phyloP scores from a whole-genome alignment of 2,329 filamentous ascomycete species.

The Celoporthe dispersa region DNA sequence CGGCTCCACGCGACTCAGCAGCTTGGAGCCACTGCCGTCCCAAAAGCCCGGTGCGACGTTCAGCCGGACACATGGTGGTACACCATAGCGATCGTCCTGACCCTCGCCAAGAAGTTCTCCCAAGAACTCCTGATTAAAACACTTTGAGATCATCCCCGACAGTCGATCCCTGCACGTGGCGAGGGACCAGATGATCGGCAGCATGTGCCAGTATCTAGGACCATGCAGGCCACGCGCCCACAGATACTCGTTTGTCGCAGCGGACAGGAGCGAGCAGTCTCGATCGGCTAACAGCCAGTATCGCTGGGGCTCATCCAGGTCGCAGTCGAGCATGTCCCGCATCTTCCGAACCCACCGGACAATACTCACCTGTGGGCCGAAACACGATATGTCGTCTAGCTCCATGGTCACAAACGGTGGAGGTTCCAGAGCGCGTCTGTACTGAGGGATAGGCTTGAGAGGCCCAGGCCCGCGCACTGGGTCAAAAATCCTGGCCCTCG shows the following conservation, averaged over 20 bases:
- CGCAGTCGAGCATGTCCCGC: not conserved
- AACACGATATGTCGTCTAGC: not conserved
- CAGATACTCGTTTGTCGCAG: not conserved
- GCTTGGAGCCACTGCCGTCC: not conserved
- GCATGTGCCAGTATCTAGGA: not conserved
- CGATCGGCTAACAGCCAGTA: not conserved
- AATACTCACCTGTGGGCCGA: not conserved
- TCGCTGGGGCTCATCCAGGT: not conserved
- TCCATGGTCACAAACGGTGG: not conserved
- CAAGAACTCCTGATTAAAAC: not conserved
- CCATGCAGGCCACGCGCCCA: not conserved
- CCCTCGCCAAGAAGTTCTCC: no score
- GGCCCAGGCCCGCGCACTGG: no score
- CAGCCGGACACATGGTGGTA: not conserved
- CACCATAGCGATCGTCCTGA: not conserved
- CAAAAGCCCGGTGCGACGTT: not conserved
- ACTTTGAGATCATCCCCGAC: not conserved
- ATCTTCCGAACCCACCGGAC: not conserved
- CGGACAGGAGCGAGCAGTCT: not conserved
- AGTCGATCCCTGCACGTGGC: not conserved
- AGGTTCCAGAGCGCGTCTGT: no score
- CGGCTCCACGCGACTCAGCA: not conserved
- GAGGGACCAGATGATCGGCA: not conserved
- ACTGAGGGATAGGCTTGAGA: no score
- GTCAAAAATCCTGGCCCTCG: no score